Percentiles rank a stretch among this genome's conserved stretches.
These are phyloP conservation scores for Tieghemiomyces parasiticus DNA, from an alignment of 192 early-diverging fungal species.

Conservation along the genomic window DNA sequence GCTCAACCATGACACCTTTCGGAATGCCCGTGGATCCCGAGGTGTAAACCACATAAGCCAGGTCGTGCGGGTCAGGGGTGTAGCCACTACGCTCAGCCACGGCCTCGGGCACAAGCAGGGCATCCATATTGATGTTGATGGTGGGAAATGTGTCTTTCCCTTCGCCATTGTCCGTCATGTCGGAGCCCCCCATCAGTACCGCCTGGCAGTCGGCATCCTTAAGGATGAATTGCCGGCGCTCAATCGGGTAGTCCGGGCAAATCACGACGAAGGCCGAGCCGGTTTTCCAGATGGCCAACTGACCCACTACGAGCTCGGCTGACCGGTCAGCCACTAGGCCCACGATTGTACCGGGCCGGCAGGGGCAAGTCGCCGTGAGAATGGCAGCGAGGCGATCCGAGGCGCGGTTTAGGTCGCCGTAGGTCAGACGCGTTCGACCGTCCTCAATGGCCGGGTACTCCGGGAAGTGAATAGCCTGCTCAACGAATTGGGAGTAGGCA, in stretches of 20 bases:
- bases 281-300: conserved; percentile 1
- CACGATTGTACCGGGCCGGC: background rate
- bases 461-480: background rate
- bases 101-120: no score
- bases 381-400: background rate
- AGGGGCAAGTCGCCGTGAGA: no score
- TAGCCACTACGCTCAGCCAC: no score
- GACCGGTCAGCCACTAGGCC: background rate
- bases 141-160: no score
- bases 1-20: background rate
- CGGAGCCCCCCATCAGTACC: no score
- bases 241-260: background rate
- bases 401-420: background rate
- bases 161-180: no score
- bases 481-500: background rate
- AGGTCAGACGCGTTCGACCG: background rate
- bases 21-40: background rate
- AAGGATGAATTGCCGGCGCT: background rate
- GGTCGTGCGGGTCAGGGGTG: no score
- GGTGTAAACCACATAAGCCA: background rate
- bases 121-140: no score
- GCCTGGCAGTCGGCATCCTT: background rate
- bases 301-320: background rate
- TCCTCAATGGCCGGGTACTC: background rate
- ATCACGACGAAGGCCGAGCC: background rate